Evolutionary conservation across 768 basidiomycete species (phyloP).

Genomic region (Mycena venus): DNA sequence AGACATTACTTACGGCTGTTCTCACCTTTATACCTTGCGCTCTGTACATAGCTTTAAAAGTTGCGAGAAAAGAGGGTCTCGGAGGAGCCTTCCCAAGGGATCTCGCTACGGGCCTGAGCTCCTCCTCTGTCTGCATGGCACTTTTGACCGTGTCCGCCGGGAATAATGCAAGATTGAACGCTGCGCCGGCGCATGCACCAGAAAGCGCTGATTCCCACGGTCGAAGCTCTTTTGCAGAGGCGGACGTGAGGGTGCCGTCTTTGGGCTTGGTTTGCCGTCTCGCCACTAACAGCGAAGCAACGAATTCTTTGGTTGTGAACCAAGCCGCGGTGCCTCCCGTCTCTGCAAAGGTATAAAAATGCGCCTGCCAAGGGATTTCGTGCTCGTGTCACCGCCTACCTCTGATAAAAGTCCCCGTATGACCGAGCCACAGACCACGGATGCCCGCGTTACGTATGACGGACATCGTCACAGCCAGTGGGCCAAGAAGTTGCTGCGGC

Average conservation of each 20-base stretch:
- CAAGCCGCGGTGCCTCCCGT: conserved; percentile 89
- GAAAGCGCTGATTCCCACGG: conserved; percentile 85
- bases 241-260: conserved; percentile 29
- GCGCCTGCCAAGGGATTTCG: no score
- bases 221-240: conserved; percentile 46
- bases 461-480: conserved; percentile 71
- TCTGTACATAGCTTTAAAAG: conserved; percentile 77
- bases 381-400: neutral
- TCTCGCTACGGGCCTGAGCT: conserved; percentile 66
- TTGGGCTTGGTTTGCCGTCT: conserved; percentile 49
- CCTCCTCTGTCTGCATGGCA: conserved; percentile 91
- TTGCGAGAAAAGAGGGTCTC: conserved; percentile 66
- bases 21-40: conserved; percentile 70
- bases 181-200: conserved; percentile 86
- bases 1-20: neutral
- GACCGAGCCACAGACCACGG: conserved; percentile 64
- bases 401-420: conserved; percentile 87
- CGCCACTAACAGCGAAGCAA: conserved; percentile 72
- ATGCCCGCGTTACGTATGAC: conserved; percentile 69
- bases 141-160: conserved; percentile 94
- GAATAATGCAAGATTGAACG: conserved; percentile 87
- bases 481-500: conserved; percentile 67
- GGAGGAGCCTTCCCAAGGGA: conserved; percentile 36
- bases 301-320: conserved; percentile 88
- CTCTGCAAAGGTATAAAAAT: conserved; percentile 51